Evolutionary conservation across 2,329 filamentous ascomycete genomes (phyloP), one percentile per base, ranked within the genome.

Genomic region (Trichoderma koningiopsis): DNA sequence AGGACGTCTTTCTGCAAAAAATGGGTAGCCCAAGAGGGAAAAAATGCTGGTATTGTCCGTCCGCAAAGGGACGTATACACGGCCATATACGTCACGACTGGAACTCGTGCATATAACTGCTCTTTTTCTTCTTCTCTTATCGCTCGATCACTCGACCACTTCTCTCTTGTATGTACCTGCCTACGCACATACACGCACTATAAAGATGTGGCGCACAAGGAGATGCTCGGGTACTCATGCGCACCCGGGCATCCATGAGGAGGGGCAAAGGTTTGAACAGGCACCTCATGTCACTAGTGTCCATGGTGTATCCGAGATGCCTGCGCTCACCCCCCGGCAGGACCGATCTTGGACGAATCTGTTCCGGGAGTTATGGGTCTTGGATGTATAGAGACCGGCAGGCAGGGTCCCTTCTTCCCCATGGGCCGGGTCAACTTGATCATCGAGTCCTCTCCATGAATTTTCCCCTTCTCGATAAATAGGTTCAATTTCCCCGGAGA

Each of bases 291-390:
- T 29, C 60, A 57, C 60, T 69, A 69, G 67, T 69, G 47, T 53
- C 40, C 35, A 69, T 59, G 68, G 68, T 65, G 68, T 69, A 53
- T 68, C 65, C 68, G 63, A 22, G 47, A 68, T 68, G 63, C 29
- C 56, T 68, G 40, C 40, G 37, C 58, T 63, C 64, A 22, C 68
- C 61, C 68, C 64, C 64, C 58, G 64, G 58, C 29, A 29, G 24
- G 35, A n/a, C 58, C 57, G 69, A 70, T 70, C 69, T 70, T 53
- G 57, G 67, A 64, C 68, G 64, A 58, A 68, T 70, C 69, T 70
- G 35, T 33, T 59, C 47, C 65, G 58, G 69, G 58, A 68, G 58
- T 63, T 58, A 43, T 53, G 52, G 53, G 33, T 52, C 58, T 56
- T 62, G 64, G 40, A 68, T 29, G 58, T 52, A 52, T 33, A 66